Conservation (phyloP, 75 land plant genomes). For the Sequoiadendron giganteum region DNA sequence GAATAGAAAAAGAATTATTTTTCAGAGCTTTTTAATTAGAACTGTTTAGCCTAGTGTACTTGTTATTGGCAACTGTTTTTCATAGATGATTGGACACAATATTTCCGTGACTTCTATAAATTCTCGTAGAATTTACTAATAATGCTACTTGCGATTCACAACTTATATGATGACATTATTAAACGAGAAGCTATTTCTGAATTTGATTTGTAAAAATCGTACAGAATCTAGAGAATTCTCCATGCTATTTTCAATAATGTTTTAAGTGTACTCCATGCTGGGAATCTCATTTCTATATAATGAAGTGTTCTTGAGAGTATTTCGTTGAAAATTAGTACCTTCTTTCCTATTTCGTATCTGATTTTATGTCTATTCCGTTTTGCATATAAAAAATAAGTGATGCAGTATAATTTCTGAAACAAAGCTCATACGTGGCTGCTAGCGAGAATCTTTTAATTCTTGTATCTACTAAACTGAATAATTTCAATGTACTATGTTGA, state of each 20-base stretch:
- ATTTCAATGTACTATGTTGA: neutral
- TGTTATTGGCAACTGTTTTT: neutral
- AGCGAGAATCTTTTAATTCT: neutral
- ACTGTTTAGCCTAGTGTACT: neutral
- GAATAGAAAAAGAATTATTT: neutral
- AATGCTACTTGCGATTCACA: neutral
- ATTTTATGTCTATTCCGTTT: neutral
- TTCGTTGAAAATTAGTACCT: neutral
- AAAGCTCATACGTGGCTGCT: neutral
- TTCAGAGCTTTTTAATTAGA: neutral
- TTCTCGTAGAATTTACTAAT: neutral
- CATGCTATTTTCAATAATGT: neutral
- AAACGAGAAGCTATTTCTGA: neutral
- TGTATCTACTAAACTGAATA: neutral
- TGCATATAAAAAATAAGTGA: neutral
- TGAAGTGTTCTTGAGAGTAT: neutral
- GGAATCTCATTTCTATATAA: neutral
- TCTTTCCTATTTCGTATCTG: neutral
- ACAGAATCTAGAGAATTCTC: neutral
- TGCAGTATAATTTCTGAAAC: neutral
- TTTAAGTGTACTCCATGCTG: neutral
- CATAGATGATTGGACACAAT: neutral
- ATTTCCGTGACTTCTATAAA: neutral
- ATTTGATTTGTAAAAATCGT: neutral
- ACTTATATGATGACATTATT: neutral